These are phyloP conservation scores for Eutrema yunnanense DNA, from an alignment of 345 rosid genomes.

Conservation along the genomic window DNA sequence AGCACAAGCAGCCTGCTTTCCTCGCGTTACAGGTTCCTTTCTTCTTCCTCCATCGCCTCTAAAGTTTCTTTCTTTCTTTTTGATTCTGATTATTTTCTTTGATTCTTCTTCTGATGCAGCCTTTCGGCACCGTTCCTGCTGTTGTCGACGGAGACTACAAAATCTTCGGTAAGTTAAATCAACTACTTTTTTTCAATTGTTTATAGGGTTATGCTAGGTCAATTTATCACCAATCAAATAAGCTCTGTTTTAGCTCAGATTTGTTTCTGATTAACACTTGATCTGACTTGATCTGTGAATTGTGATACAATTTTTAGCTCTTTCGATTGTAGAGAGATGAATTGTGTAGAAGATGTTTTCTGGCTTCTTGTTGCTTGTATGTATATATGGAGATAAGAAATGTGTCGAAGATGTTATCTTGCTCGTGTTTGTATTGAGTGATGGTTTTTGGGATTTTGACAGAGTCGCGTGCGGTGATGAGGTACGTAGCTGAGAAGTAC, in stretches of 20 bases:
- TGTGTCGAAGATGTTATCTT: not conserved
- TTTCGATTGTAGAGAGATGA: no score
- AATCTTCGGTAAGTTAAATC: conserved; percentile 38
- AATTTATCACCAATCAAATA: not conserved
- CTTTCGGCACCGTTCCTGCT: conserved; percentile 66
- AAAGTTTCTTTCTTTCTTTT: not conserved
- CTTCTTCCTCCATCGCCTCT: not conserved
- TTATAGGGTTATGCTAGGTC: not conserved
- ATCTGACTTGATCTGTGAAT: not conserved
- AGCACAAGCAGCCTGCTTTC: conserved; percentile 44
- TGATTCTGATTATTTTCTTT: not conserved
- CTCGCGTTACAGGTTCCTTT: conserved; percentile 53
- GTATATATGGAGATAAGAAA: not conserved
- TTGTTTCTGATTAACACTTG: not conserved
- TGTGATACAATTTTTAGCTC: not conserved
- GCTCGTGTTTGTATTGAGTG: not conserved
- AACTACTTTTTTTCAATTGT: not conserved
- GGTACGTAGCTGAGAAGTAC: conserved; percentile 67
- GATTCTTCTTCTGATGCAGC: conserved; percentile 32
- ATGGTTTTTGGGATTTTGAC: not conserved
- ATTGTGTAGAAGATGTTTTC: no score
- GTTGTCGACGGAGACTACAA: conserved; percentile 65
- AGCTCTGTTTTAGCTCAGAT: not conserved
- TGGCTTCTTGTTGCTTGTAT: no score
- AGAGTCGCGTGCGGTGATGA: conserved; percentile 70